phyloP scores from a whole-genome alignment of 106 monocot species.

The Dioscorea zingiberensis region DNA sequence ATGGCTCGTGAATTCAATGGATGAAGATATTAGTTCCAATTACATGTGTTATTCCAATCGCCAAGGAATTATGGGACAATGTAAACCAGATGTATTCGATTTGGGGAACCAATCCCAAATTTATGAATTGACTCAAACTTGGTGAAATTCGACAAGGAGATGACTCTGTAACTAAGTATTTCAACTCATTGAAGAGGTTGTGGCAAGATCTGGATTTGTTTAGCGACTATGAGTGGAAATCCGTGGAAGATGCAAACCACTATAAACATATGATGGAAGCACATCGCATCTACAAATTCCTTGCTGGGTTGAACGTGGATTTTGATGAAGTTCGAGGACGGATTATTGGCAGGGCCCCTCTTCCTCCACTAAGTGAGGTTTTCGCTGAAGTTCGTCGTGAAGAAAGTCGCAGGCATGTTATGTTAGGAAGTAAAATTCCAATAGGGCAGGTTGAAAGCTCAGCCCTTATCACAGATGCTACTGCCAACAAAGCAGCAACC shows the following conservation, averaged over 20 bases:
- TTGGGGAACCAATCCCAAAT: neutral
- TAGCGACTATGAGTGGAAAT: constrained; percentile 4
- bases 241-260: neutral
- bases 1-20: constrained; percentile 6
- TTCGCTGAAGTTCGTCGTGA: neutral
- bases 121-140: neutral
- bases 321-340: neutral
- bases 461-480: too few relatives aligned
- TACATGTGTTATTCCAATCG: constrained; percentile 1
- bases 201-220: constrained; percentile 3
- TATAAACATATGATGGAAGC: neutral
- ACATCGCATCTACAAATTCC: neutral
- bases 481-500: too few relatives aligned
- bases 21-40: neutral
- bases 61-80: constrained; percentile 1
- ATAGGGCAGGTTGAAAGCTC: neutral
- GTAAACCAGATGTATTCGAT: neutral
- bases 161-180: neutral
- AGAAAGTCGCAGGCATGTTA: constrained; percentile 1
- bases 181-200: neutral
- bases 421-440: neutral
- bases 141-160: neutral
- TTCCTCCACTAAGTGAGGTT: neutral
- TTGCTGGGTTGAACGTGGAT: too few relatives aligned
- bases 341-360: neutral